Percentiles rank a stretch among this genome's conserved stretches.
Conservation (phyloP, 306 rosid genomes). For the Hippophae rhamnoides region DNA sequence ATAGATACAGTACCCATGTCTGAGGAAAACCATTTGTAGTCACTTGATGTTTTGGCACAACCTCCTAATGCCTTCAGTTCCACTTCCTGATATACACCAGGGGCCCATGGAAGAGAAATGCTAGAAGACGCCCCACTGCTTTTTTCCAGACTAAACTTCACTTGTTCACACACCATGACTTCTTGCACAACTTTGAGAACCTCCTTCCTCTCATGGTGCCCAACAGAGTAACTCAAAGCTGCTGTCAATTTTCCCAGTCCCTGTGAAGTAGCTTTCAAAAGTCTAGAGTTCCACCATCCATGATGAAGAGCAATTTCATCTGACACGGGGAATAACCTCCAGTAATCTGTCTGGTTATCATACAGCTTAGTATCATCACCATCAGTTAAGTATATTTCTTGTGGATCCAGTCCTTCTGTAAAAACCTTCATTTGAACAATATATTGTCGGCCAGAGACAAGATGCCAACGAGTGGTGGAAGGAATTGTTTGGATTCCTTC, state of each 20-base stretch:
- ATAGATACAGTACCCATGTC: constrained; percentile 55
- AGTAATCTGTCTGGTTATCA: constrained; percentile 42
- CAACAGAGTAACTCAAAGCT: constrained; percentile 55
- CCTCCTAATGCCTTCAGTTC: constrained; percentile 80
- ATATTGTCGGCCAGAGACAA: constrained; percentile 73
- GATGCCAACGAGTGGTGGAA: constrained; percentile 47
- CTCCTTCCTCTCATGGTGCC: constrained; percentile 52
- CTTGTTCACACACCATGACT: constrained; percentile 62
- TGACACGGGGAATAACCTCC: constrained; percentile 46
- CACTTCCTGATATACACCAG: constrained; percentile 71
- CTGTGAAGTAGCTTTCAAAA: constrained; percentile 59
- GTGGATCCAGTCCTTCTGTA: constrained; percentile 54
- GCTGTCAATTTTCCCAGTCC: constrained; percentile 71
- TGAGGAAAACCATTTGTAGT: constrained; percentile 81
- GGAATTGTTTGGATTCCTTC: constrained; percentile 49
- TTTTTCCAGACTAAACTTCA: constrained; percentile 44
- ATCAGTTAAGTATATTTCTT: constrained; percentile 80
- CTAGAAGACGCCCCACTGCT: constrained; percentile 26
- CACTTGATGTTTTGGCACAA: constrained; percentile 64
- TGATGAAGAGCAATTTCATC: constrained; percentile 45
- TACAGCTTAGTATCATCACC: constrained; percentile 61
- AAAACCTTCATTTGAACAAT: constrained; percentile 71
- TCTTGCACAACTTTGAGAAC: constrained; percentile 62
- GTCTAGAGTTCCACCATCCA: constrained; percentile 54
- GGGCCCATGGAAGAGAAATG: constrained; percentile 79